Percentiles rank a stretch among this genome's conserved stretches.
These are phyloP conservation scores for Blastobotrys raffinosifermentans DNA, from an alignment of 1,139 yeast genomes.

Conservation along the genomic window DNA sequence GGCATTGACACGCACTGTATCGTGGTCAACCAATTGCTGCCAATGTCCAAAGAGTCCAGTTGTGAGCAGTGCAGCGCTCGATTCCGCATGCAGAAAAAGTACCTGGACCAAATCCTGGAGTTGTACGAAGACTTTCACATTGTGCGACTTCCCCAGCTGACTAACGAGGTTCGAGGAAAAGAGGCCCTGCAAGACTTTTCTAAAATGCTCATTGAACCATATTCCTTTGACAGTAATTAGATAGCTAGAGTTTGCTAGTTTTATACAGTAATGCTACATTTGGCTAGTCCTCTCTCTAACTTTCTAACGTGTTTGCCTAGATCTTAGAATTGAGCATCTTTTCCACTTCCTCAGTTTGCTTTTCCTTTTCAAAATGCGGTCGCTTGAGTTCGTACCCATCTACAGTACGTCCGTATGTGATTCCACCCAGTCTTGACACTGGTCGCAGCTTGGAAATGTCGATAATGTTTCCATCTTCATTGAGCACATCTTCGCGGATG, in stretches of 20 bases:
- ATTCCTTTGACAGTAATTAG: slow-evolving; percentile 12
- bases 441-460: slow-evolving; percentile 50
- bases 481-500: slow-evolving; percentile 48
- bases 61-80: slow-evolving; percentile 91
- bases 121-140: slow-evolving; percentile 91
- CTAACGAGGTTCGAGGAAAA: slow-evolving; percentile 89
- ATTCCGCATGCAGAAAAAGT: slow-evolving; percentile 94
- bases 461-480: slow-evolving; percentile 37
- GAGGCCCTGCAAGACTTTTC: slow-evolving; percentile 61
- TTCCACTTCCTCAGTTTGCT: not conserved
- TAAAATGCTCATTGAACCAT: slow-evolving; percentile 31
- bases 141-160: slow-evolving; percentile 90
- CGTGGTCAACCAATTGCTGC: slow-evolving; percentile 86
- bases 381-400: not conserved
- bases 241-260: not conserved
- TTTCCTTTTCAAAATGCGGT: not conserved
- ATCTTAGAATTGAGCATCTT: not conserved
- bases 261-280: too few relatives aligned
- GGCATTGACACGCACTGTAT: slow-evolving; percentile 95
- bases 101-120: slow-evolving; percentile 89
- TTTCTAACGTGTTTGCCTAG: not conserved
- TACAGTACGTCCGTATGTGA: slow-evolving; percentile 40
- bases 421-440: slow-evolving; percentile 52
- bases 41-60: slow-evolving; percentile 56
- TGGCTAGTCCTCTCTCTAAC: too few relatives aligned